A percentile compares a stretch with the other conserved stretches of the same genome.
Conservation (phyloP, 2,329 filamentous ascomycete species). For the Zymoseptoria ardabiliae region DNA sequence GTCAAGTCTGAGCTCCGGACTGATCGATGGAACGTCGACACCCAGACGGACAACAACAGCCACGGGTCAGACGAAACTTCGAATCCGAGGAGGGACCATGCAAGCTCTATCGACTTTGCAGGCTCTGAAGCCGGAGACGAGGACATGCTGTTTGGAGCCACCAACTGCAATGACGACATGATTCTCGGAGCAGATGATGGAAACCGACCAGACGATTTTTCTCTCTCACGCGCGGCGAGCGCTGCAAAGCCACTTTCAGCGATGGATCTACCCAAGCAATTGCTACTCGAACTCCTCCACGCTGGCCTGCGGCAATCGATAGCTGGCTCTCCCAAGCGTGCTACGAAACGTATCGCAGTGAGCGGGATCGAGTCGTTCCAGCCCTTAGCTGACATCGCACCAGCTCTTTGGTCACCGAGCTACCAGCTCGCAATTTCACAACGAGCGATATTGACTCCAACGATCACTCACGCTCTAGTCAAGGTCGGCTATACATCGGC, state of each 20-base stretch:
- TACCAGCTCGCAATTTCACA: slow-evolving; percentile 26
- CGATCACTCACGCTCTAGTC: slow-evolving; percentile 29
- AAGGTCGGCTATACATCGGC: slow-evolving; percentile 8
- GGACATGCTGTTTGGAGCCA: neutral
- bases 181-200: neutral
- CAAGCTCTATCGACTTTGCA: neutral
- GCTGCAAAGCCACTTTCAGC: neutral
- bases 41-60: neutral
- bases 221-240: neutral
- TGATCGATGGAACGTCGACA: neutral
- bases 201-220: neutral
- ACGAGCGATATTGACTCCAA: slow-evolving; percentile 33
- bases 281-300: slow-evolving; percentile 4
- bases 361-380: slow-evolving; percentile 28
- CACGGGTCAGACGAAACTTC: neutral
- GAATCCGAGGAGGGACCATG: neutral
- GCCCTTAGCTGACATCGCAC: slow-evolving; percentile 33
- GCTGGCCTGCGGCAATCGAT: slow-evolving; percentile 31
- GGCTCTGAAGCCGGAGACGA: neutral
- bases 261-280: neutral
- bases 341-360: slow-evolving; percentile 23
- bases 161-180: neutral
- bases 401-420: slow-evolving; percentile 34
- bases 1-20: slow-evolving; percentile 3
- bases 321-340: slow-evolving; percentile 20